Base-by-base conservation (phyloP, 345 rosid genomes). In the Erodium maritimum region DNA sequence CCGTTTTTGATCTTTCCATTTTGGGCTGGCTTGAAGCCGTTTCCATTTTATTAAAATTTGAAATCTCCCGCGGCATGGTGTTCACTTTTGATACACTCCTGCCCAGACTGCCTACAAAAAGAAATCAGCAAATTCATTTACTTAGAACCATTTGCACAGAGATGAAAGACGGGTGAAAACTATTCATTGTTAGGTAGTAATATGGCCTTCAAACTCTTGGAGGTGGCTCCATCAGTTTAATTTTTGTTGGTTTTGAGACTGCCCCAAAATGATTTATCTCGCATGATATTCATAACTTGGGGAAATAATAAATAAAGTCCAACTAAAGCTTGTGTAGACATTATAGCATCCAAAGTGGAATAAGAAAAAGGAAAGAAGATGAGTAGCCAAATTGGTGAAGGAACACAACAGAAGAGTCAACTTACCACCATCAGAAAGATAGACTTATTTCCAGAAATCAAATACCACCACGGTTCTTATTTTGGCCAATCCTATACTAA, bases 1-100 rank as follows among this genome's bases (percentile, higher is more conserved):
- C 94, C 17, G 88, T 83, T 81, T 83, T 93, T 22, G 94, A 81
- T 73, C 79, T 88, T 63, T 69, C 86, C 65, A 93, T 67, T 74
- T 73, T 83, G 68, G 65, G 79, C 51, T 65, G 73, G 57, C 72
- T 58, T 54, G 84, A 72, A 61, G 73, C 54, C 57, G 79, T 56
- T 25, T 81, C 84, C 17, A 66, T 54, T 61, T 72, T 73, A 48
- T 60, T 73, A 55, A 45, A 56, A 60, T 74, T 71, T 21, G 78
- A 70, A 50, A 59, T 34, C 23, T 72, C 85, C 58, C 58, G 18
- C 0, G 65, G 75, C 66, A 71, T 55, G 51, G 73, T 67, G 70
- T 68, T 75, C 63, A 69, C 61, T 65, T 77, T 70, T 37, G 81
- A 65, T 34, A 61, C 33, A 34, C 55, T 67, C 56, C 67, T 60